These are phyloP conservation scores for Exophiala lecanii-corni DNA, from an alignment of 2,329 filamentous ascomycete species.

Conservation along the genomic window DNA sequence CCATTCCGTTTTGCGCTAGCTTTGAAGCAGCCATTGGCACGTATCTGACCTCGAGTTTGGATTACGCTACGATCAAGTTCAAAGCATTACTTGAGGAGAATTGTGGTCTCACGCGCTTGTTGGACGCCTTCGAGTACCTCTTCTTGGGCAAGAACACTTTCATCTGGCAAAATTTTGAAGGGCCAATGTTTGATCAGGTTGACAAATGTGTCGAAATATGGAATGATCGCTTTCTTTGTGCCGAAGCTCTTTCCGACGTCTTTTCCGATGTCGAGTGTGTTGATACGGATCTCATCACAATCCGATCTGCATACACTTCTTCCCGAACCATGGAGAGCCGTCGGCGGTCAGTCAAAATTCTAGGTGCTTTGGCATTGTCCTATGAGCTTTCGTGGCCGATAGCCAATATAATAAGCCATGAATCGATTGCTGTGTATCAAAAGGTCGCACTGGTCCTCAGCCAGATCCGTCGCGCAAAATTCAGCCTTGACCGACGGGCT, in stretches of 20 bases:
- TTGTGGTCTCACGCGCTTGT: constrained; percentile 61
- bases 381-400: constrained; percentile 65
- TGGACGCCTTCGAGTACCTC: constrained; percentile 65
- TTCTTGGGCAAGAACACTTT: constrained; percentile 75
- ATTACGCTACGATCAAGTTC: constrained; percentile 55
- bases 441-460: constrained; percentile 69
- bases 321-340: constrained; percentile 44
- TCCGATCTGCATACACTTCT: constrained; percentile 45
- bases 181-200: constrained; percentile 69
- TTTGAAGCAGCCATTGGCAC: constrained; percentile 66
- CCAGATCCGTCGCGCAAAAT: constrained; percentile 68
- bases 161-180: constrained; percentile 60
- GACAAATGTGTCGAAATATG: constrained; percentile 59
- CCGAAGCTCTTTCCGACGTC: constrained; percentile 69
- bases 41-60: constrained; percentile 64
- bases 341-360: constrained; percentile 56
- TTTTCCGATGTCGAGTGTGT: constrained; percentile 53
- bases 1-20: constrained; percentile 54
- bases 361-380: constrained; percentile 60
- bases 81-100: constrained; percentile 59
- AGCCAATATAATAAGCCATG: constrained; percentile 66
- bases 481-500: constrained; percentile 56
- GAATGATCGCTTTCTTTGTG: constrained; percentile 78
- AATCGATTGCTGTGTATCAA: constrained; percentile 64
- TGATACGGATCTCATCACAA: constrained; percentile 59